phyloP scores from a whole-genome alignment of 371 early-diverging fungal genomes.

The Sporodiniella umbellata region DNA sequence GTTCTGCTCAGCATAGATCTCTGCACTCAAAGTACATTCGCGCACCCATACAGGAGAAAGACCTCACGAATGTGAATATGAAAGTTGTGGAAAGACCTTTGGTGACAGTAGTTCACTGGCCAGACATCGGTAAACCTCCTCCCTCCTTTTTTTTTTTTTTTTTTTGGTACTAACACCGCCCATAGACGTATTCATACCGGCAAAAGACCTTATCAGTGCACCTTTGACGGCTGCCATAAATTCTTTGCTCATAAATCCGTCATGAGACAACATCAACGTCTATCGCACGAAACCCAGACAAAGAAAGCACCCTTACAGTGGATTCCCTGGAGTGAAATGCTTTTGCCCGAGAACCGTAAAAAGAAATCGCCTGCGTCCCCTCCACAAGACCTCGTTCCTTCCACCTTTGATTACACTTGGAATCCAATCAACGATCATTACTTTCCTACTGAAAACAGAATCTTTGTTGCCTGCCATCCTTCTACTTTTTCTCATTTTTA shows the following conservation, averaged over 20 bases:
- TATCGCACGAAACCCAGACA: conserved; percentile 14
- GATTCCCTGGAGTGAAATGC: conserved; percentile 27
- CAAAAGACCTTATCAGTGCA: conserved; percentile 62
- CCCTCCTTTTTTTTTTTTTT: background rate
- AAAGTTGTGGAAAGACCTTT: conserved; percentile 50
- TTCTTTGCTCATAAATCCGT: conserved; percentile 62
- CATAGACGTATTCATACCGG: conserved; percentile 60
- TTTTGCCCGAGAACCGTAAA: background rate
- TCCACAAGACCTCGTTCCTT: no score
- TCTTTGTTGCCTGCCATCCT: background rate
- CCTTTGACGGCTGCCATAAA: conserved; percentile 48
- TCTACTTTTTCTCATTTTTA: no score
- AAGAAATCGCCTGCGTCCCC: background rate
- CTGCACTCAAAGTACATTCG: conserved; percentile 68
- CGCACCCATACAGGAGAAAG: conserved; percentile 74
- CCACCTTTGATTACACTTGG: no score
- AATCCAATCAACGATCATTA: no score
- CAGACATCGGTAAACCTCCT: conserved; percentile 31
- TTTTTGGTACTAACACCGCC: background rate
- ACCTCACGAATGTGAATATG: conserved; percentile 64
- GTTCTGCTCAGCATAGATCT: conserved; percentile 34
- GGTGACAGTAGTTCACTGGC: conserved; percentile 52
- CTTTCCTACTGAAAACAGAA: conserved; percentile 5
- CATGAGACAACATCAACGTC: conserved; percentile 50
- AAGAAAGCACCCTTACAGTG: conserved; percentile 27